These are phyloP conservation scores for Aspergillus sp. DNA, from an alignment of 2,329 filamentous ascomycete species.

Conservation along the genomic window DNA sequence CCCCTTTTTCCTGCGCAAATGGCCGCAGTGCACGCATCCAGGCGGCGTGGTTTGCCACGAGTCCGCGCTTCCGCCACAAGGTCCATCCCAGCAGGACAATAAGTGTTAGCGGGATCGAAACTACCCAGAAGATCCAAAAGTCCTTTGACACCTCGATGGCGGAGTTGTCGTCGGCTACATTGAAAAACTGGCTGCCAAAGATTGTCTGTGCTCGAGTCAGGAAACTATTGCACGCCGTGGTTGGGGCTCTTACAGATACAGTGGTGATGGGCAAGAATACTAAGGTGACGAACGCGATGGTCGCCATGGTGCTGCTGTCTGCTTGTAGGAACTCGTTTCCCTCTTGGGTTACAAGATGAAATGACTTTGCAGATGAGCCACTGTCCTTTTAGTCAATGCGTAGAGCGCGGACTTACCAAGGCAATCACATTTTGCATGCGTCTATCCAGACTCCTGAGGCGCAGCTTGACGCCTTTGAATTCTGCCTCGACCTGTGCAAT, in stretches of 20 bases:
- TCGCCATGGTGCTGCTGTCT: conserved; percentile 2
- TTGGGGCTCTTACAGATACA: background rate
- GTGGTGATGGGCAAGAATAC: background rate
- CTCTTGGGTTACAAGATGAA: conserved; percentile 2
- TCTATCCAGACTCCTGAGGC: background rate
- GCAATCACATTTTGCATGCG: conserved; percentile 4
- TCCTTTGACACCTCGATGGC: background rate
- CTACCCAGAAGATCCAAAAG: conserved; percentile 1
- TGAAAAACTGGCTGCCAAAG: conserved; percentile 4
- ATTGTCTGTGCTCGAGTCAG: background rate
- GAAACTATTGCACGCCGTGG: background rate
- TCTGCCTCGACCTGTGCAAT: background rate
- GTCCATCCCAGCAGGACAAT: background rate
- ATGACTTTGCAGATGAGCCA: background rate
- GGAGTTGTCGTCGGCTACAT: background rate
- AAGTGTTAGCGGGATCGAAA: background rate
- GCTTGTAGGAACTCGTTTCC: background rate
- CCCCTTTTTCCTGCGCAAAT: background rate
- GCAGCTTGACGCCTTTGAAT: background rate
- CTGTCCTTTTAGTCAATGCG: background rate
- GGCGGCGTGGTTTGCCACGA: background rate
- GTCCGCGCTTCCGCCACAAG: background rate
- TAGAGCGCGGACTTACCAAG: background rate
- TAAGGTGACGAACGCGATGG: conserved; percentile 1
- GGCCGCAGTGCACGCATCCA: background rate